These are phyloP conservation scores for Akanthomyces muscarius DNA, from an alignment of 2,329 filamentous ascomycete species.

Conservation along the genomic window DNA sequence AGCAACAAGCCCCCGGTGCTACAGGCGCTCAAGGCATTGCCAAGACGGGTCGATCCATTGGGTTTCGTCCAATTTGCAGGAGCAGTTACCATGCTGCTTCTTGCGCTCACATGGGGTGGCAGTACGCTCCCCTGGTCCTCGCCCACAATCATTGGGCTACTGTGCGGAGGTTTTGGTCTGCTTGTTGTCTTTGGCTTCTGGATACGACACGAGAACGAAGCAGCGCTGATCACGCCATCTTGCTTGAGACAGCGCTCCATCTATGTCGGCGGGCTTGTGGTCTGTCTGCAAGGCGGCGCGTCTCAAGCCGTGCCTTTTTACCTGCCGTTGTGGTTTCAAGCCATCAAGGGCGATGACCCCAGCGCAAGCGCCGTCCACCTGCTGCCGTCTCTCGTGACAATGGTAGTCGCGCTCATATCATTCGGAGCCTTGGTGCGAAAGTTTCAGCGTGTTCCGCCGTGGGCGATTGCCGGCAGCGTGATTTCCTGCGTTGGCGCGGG, in stretches of 20 bases:
- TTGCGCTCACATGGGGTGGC: constrained; percentile 35
- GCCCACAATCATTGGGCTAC: constrained; percentile 39
- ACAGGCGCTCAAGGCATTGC: neutral
- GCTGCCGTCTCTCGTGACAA: constrained; percentile 5
- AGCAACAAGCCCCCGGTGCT: neutral
- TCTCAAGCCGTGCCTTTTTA: constrained; percentile 13
- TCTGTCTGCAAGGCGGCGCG: constrained; percentile 11
- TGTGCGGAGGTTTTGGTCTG: constrained; percentile 21
- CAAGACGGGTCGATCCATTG: constrained; percentile 28
- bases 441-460: neutral
- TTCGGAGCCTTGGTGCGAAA: constrained; percentile 5
- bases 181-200: neutral
- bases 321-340: constrained; percentile 15
- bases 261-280: neutral
- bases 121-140: constrained; percentile 41
- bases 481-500: neutral
- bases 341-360: constrained; percentile 5
- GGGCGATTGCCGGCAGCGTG: constrained; percentile 9
- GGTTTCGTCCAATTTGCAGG: constrained; percentile 43
- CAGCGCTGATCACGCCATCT: constrained; percentile 5
- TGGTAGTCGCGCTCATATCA: neutral
- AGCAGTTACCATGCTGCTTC: constrained; percentile 41
- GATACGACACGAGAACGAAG: neutral
- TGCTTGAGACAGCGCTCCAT: neutral
- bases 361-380: constrained; percentile 11